Base-by-base conservation (phyloP, 345 rosid genomes). In the Raphanus raphanistrum region DNA sequence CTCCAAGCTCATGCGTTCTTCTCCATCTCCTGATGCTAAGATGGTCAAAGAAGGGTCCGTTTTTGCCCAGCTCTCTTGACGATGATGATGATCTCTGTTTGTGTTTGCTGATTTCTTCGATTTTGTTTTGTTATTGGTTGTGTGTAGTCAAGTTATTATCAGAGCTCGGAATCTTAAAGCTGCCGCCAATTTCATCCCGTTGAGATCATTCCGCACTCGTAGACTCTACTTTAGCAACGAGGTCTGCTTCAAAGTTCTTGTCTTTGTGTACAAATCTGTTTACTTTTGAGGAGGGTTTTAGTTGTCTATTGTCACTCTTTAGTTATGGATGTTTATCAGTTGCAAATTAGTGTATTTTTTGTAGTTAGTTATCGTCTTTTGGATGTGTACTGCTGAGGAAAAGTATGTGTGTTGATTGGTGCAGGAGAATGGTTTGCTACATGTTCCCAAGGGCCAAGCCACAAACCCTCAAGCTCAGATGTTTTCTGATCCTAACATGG, bases 401-500 rank as follows among this genome's bases (percentile, higher is more conserved):
- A 36, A 4, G 5, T 78, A 36, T 78, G 15, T 62, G 48, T 41
- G 17, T 82, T 63, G 13, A 7, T 27, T 67, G 8, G 59, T 78
- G 76, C 81, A 95, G 99, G 99, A 95, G 82, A 93, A 95, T 82
- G 98, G 99, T 57, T 86, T 96, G 69, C 75, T 96, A 72, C 68
- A 71, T 83, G 96, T 96, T 79, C 99, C 98, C 0, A 93, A 90
- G 77, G 98, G 90, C 1, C 88, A 90, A 82, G 91, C 80, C 58
- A 88, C 76, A 74, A 96, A 96, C 81, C 76, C 98, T 2, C 99
- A 96, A 82, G 99, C 99, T 0, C 97, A 91, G 74, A 96, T 96
- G 99, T 90, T 96, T 76, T 93, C 99, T 76, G 99, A 96, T 83
- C 99, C 98, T 13, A 96, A 96, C 81, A 93, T 96, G 98, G 99